Base-by-base conservation (phyloP, 495 filamentous ascomycete genomes). In the Aspergillus bridgeri region DNA sequence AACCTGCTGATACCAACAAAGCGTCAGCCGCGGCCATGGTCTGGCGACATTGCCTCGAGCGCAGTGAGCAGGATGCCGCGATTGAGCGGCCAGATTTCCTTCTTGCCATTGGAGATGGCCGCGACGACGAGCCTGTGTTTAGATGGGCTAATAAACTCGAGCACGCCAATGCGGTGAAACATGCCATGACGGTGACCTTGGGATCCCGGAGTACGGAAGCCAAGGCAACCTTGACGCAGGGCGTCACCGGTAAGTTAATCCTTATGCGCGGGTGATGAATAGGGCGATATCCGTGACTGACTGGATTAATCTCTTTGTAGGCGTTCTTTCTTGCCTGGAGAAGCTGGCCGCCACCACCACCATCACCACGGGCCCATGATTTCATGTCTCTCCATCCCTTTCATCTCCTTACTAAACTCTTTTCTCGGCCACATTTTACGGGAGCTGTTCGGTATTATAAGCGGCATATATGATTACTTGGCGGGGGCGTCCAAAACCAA, bases 81-180 rank as follows among this genome's bases (percentile, higher is more conserved):
- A 70, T 71, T 11, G 69, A 77, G 29, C 67, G 71, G 59, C 83
- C 85, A 0, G 89, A 95, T 64, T 96, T 96, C 71, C 69, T 97
- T 44, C 82, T 96, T 69, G 89, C 94, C 7, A 79, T 90, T 47
- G 92, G 92, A 42, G 91, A 96, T 66, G 88, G 89, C 45, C 88
- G 92, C 6, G 92, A 96, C 57, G 92, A 97, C 62, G 92, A 96
- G 67, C 86, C 90, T 48, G 86, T 96, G 21, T 97, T 92, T 77
- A 88, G 86, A 33, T 97, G 92, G 92, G 92, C 92, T 24, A 96
- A 96, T 71, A 78, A 84, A 29, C 71, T 96, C 24, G 77, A 75
- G 21, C 76, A 73, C 1, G 70, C 74, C 38, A 75, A 79, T 25
- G 69, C 66, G 6, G 78, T 95, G 45, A 70, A 84, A 33, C 79